Base-by-base conservation (phyloP, 306 rosid species). In the Fagus sylvatica region DNA sequence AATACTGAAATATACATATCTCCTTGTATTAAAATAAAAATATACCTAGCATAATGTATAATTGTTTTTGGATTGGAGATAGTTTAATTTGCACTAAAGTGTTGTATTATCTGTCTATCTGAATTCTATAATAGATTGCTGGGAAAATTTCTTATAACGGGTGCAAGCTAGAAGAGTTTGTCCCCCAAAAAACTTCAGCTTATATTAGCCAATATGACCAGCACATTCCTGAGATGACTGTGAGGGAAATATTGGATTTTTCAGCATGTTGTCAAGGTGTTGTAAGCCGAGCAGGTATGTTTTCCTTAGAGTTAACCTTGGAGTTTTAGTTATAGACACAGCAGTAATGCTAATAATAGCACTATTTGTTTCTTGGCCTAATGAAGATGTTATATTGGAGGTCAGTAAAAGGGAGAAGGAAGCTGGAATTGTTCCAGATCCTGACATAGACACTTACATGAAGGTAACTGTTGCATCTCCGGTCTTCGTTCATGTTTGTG, bases 361-460 rank as follows among this genome's bases (percentile, higher is more conserved):
- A n/a, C n/a, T n/a, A 37, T 28, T 42, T 79, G 1, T n/a, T 76
- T n/a, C 17, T 77, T 54, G 39, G 74, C 62, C 48, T 11, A 32
- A 70, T 49, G 53, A 79, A 92, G 96, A 87, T 36, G 74, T 90
- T 49, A 82, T 90, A 84, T 71, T 53, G 90, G 96, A 92, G 78
- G 85, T 92, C 69, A 78, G 84, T 81, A 83, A 77, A 81, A 90
- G 82, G 53, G 96, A 92, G 89, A 89, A 83, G 71, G 90, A 89
- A 66, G 88, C 74, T 33, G 91, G 93, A 57, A 83, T 92, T 69
- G 74, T 90, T 68, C 97, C 97, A 6, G 87, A 92, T 73, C 91
- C 87, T 15, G 97, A 92, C 62, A 28, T 89, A 69, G 96, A 92
- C 81, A 88, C 93, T 51, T 90, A 90, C 80, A 93, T 93, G 97